Conservation (phyloP, 2,329 filamentous ascomycete genomes). For the Chalaropsis thielavioides region DNA sequence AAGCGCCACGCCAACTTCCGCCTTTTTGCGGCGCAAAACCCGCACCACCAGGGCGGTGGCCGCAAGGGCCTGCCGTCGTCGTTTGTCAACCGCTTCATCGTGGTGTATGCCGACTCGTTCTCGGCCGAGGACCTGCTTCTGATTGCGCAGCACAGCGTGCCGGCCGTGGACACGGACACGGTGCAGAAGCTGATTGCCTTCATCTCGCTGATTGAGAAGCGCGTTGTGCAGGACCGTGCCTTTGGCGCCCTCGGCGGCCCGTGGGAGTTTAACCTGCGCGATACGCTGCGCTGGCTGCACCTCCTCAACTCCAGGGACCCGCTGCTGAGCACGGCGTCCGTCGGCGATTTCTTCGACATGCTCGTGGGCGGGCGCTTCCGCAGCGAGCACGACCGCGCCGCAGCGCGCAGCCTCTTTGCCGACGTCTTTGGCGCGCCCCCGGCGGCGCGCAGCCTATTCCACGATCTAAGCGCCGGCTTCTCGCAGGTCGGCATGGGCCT, state of each 20-base stretch:
- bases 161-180: slow-evolving; percentile 41
- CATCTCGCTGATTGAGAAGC: slow-evolving; percentile 62
- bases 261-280: slow-evolving; percentile 92
- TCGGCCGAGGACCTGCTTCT: slow-evolving; percentile 62
- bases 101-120: slow-evolving; percentile 91
- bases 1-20: slow-evolving; percentile 76
- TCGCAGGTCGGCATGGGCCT: slow-evolving; percentile 70
- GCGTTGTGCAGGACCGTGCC: slow-evolving; percentile 44
- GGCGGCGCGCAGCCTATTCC: slow-evolving; percentile 50
- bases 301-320: slow-evolving; percentile 39
- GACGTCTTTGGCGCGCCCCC: slow-evolving; percentile 43
- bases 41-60: slow-evolving; percentile 90
- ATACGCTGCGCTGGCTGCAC: slow-evolving; percentile 76
- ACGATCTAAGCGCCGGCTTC: slow-evolving; percentile 49
- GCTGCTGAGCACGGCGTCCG: slow-evolving; percentile 31
- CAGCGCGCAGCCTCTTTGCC: slow-evolving; percentile 52
- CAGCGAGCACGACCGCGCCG: slow-evolving; percentile 48
- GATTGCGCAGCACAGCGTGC: slow-evolving; percentile 69
- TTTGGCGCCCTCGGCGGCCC: slow-evolving; percentile 57
- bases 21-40: slow-evolving; percentile 95
- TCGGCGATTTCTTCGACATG: slow-evolving; percentile 63
- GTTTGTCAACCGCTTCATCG: slow-evolving; percentile 95
- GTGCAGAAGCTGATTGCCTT: slow-evolving; percentile 60
- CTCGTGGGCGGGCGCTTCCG: slow-evolving; percentile 84
- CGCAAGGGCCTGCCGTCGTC: slow-evolving; percentile 88